phyloP scores from a whole-genome alignment of 108 stramenopile genomes.

The Poteriospumella lacustris region DNA sequence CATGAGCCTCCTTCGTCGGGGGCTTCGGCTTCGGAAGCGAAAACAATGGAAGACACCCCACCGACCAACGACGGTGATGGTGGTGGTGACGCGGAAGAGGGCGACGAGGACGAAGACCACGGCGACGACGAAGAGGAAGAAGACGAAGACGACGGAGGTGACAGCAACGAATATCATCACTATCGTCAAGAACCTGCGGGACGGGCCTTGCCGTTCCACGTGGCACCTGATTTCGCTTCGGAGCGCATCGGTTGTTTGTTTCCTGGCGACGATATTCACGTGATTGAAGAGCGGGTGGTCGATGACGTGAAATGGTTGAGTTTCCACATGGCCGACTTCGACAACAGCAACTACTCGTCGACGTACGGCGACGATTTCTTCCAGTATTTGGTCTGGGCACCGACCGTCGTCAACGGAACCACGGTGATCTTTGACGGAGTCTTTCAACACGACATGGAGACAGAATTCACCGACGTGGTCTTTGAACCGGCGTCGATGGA shows the following conservation, averaged over 20 bases:
- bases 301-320: background rate
- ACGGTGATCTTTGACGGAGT: background rate
- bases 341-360: background rate
- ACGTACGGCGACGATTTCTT: background rate
- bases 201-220: background rate
- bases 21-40: background rate
- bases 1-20: background rate
- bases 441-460: background rate
- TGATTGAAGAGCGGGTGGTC: background rate
- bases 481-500: background rate
- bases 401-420: background rate
- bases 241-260: background rate
- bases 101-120: background rate
- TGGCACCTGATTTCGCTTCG: background rate
- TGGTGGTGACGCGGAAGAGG: background rate
- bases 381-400: background rate
- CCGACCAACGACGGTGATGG: background rate
- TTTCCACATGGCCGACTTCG: background rate
- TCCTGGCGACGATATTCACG: slow-evolving; percentile 3
- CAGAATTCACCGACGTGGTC: background rate
- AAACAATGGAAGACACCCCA: background rate
- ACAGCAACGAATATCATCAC: background rate
- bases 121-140: background rate
- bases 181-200: background rate
- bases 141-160: background rate